Conservation (phyloP, 495 filamentous ascomycete genomes). For the Tuber calosporum region DNA sequence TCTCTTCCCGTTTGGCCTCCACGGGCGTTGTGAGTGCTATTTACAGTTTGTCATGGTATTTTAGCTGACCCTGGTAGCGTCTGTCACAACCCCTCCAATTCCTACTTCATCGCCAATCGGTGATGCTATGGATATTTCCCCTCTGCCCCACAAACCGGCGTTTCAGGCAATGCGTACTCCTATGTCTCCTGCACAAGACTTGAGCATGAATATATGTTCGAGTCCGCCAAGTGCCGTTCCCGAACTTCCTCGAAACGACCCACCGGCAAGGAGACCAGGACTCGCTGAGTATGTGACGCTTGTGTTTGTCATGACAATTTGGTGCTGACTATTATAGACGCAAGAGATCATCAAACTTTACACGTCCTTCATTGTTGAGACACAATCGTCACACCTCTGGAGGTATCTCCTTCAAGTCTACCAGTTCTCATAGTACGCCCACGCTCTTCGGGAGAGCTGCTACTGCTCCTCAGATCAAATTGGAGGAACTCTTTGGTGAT, state of each 20-base stretch:
- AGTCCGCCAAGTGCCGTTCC: conserved; percentile 32
- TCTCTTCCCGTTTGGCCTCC: conserved; percentile 68
- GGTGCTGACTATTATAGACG: conserved; percentile 31
- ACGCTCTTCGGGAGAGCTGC: conserved; percentile 28
- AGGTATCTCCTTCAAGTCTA: conserved; percentile 32
- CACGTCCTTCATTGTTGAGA: conserved; percentile 35
- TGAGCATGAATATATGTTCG: conserved; percentile 31
- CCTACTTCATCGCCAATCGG: conserved; percentile 72
- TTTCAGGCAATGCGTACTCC: conserved; percentile 23
- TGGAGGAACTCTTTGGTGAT: conserved; percentile 39
- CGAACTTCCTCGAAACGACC: conserved; percentile 32
- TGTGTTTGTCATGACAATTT: conserved; percentile 9
- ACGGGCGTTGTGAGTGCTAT: conserved; percentile 60
- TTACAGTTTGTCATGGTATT: conserved; percentile 16
- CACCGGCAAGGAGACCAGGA: conserved; percentile 17
- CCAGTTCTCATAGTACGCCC: conserved; percentile 16
- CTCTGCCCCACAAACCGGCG: conserved; percentile 74
- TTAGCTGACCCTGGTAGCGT: conserved; percentile 49
- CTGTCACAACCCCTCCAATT: conserved; percentile 74
- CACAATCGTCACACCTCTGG: conserved; percentile 33
- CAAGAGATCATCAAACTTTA: conserved; percentile 38
- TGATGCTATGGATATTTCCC: conserved; percentile 90
- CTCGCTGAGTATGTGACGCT: conserved; percentile 36
- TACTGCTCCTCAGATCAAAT: conserved; percentile 30
- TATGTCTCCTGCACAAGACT: conserved; percentile 24